These are phyloP conservation scores for Alternaria triticimaculans DNA, from an alignment of 2,329 filamentous ascomycete genomes.

Conservation along the genomic window DNA sequence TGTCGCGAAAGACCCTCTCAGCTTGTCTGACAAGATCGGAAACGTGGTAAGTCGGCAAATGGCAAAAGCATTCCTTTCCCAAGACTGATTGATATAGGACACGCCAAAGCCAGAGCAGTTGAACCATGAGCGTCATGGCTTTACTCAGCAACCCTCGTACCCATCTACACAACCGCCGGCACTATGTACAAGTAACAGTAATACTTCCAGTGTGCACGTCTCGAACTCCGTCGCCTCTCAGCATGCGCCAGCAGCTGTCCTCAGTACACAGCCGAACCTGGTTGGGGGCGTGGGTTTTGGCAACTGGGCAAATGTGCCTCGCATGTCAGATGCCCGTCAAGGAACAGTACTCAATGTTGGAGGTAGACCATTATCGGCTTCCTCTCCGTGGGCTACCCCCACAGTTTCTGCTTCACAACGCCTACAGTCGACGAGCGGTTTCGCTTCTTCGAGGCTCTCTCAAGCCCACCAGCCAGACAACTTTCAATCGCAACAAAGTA, in stretches of 20 bases:
- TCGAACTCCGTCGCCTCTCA: neutral
- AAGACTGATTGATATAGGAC: neutral
- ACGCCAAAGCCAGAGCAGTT: neutral
- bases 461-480: neutral
- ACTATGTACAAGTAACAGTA: neutral
- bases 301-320: neutral
- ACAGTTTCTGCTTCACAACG: neutral
- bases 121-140: neutral
- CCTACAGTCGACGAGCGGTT: neutral
- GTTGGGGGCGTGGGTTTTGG: neutral
- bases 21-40: neutral
- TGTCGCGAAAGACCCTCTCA: neutral
- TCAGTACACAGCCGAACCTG: neutral
- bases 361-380: neutral
- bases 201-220: neutral
- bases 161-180: neutral
- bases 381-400: neutral
- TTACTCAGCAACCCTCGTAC: neutral
- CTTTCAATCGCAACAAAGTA: neutral
- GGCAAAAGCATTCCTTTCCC: neutral
- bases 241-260: neutral
- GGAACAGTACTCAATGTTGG: neutral
- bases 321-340: neutral
- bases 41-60: neutral
- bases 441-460: neutral